Percentiles rank a stretch among this genome's conserved stretches.
These are phyloP conservation scores for Leccinum barrowsii DNA, from an alignment of 768 basidiomycete species.

Conservation along the genomic window DNA sequence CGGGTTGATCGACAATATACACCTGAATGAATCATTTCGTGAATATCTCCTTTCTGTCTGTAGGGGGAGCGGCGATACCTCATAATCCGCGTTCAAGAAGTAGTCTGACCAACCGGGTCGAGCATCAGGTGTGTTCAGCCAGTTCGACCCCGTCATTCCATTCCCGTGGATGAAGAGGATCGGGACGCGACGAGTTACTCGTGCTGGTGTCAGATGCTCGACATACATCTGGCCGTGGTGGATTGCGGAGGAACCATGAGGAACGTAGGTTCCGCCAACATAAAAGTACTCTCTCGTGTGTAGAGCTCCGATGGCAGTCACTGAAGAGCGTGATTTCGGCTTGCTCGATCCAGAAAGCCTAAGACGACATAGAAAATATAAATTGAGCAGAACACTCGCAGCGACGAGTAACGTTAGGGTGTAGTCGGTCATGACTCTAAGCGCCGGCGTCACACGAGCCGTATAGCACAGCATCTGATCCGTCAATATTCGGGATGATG, in stretches of 20 bases:
- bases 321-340: background rate
- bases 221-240: conserved; percentile 49
- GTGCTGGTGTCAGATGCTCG: conserved; percentile 44
- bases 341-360: background rate
- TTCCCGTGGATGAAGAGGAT: conserved; percentile 48
- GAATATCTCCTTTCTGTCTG: background rate
- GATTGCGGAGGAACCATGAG: conserved; percentile 35
- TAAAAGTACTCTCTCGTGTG: conserved; percentile 49
- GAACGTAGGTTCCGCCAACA: conserved; percentile 41
- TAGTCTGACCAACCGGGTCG: conserved; percentile 57
- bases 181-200: conserved; percentile 37
- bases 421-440: background rate
- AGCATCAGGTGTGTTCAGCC: conserved; percentile 53
- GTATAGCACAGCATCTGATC: background rate
- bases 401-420: conserved; percentile 3
- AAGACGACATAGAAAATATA: conserved; percentile 13
- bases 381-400: conserved; percentile 17
- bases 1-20: conserved; percentile 46
- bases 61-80: conserved; percentile 29
- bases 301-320: conserved; percentile 27
- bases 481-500: background rate
- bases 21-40: conserved; percentile 25
- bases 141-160: conserved; percentile 51
- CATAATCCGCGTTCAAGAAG: conserved; percentile 47
- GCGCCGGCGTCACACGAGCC: background rate